These are phyloP conservation scores for Dryadomyces quercivorus DNA, from an alignment of 2,329 filamentous ascomycete genomes.

Conservation along the genomic window DNA sequence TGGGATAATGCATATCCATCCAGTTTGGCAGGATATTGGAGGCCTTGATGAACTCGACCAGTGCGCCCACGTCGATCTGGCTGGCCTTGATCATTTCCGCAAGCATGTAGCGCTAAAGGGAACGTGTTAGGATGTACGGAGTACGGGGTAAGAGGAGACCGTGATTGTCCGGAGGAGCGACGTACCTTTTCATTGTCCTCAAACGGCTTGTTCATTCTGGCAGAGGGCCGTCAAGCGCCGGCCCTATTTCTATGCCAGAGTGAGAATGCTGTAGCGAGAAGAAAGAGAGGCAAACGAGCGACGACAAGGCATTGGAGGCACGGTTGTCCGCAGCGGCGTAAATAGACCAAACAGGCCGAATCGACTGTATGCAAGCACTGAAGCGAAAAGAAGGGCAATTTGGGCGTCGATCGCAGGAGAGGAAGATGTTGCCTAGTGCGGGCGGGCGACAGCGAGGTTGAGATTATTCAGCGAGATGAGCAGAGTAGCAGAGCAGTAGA, in stretches of 20 bases:
- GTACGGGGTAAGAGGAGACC: not conserved
- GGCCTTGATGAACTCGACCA: slow-evolving; percentile 34
- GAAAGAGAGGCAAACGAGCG: slow-evolving; percentile 16
- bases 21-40: slow-evolving; percentile 20
- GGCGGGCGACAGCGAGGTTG: not conserved
- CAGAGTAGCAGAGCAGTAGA: not conserved
- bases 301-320: slow-evolving; percentile 21
- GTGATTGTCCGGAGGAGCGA: not conserved
- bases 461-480: slow-evolving; percentile 3
- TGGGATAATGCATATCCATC: slow-evolving; percentile 22
- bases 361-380: not conserved
- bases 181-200: slow-evolving; percentile 40
- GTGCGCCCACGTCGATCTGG: slow-evolving; percentile 30
- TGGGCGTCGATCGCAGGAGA: not conserved
- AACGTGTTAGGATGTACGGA: not conserved
- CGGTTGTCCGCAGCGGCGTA: slow-evolving; percentile 5
- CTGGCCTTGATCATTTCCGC: slow-evolving; percentile 47
- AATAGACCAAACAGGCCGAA: not conserved
- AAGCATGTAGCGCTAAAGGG: slow-evolving; percentile 38
- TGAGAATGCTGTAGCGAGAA: slow-evolving; percentile 14
- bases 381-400: not conserved
- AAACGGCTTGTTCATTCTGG: slow-evolving; percentile 31
- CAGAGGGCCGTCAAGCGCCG: slow-evolving; percentile 5
- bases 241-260: slow-evolving; percentile 11
- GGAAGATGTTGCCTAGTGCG: not conserved